Evolutionary conservation across 164 flowering plant species (phyloP).

Genomic region (Stephania cephalantha): DNA sequence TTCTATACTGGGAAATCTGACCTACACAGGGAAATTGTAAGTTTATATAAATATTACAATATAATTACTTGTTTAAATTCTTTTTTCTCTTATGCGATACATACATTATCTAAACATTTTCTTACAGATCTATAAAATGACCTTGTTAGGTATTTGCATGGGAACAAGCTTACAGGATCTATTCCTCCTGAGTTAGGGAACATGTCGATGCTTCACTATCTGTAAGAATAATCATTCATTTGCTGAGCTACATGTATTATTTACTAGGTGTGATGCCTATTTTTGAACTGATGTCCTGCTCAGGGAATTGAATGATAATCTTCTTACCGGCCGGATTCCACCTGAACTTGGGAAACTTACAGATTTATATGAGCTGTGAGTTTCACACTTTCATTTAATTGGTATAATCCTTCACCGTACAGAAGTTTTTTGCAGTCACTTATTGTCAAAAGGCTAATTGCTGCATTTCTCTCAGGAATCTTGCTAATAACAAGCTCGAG

Average conservation of each 20-base stretch:
- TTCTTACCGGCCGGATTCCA: conserved; percentile 73
- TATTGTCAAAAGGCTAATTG: background rate
- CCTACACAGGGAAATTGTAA: conserved; percentile 79
- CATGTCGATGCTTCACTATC: conserved; percentile 88
- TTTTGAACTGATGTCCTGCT: background rate
- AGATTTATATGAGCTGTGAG: conserved; percentile 86
- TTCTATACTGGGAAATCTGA: conserved; percentile 69
- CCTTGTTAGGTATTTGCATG: conserved; percentile 71
- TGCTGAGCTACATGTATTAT: background rate
- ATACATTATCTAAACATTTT: background rate
- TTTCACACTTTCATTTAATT: conserved; percentile 2
- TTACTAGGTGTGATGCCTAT: background rate
- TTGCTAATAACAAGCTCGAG: conserved; percentile 79
- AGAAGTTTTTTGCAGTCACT: background rate
- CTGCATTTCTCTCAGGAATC: conserved; percentile 45
- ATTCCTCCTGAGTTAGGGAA: conserved; percentile 95
- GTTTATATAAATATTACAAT: conserved; percentile 8
- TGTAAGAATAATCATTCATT: conserved; percentile 37
- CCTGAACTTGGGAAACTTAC: conserved; percentile 90
- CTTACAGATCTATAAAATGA: background rate
- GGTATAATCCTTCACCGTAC: background rate
- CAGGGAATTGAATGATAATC: conserved; percentile 84
- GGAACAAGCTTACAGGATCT: conserved; percentile 73
- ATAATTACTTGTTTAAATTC: background rate
- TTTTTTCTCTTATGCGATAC: background rate